These are phyloP conservation scores for Collybiopsis luxurians DNA, from an alignment of 768 basidiomycete genomes.

Conservation along the genomic window DNA sequence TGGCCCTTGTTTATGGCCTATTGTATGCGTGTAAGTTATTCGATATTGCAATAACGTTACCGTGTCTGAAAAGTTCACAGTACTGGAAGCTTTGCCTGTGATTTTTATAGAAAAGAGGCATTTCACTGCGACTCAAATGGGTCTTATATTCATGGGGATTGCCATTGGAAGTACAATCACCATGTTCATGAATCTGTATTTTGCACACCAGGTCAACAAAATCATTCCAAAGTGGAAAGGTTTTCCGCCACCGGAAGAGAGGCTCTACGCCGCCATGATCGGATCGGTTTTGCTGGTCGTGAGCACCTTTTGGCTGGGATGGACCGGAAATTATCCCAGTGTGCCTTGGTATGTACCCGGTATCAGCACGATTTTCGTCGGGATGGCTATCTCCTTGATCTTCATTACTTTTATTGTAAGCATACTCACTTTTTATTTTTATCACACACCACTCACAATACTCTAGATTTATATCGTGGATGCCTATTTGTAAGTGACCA, in stretches of 20 bases:
- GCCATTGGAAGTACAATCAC: conserved; percentile 32
- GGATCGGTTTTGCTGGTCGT: conserved; percentile 29
- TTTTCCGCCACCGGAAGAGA: conserved; percentile 37
- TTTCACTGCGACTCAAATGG: conserved; percentile 32
- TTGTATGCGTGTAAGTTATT: conserved; percentile 54
- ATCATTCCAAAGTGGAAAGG: conserved; percentile 35
- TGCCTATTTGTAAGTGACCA: conserved; percentile 54
- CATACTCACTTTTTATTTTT: conserved; percentile 43
- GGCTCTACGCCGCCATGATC: conserved; percentile 37
- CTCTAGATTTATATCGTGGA: conserved; percentile 65
- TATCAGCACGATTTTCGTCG: conserved; percentile 2
- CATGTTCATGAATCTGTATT: conserved; percentile 19
- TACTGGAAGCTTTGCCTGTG: conserved; percentile 36
- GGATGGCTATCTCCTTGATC: conserved; percentile 38
- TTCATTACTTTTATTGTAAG: conserved; percentile 62
- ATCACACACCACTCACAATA: conserved; percentile 21
- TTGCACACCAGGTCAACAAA: conserved; percentile 24
- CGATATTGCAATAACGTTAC: too few species aligned
- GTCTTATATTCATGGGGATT: conserved; percentile 40
- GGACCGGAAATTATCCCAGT: conserved; percentile 30
- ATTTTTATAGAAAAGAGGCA: conserved; percentile 32
- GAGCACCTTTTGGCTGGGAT: conserved; percentile 39
- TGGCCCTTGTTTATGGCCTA: conserved; percentile 45
- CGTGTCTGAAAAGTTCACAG: conserved; percentile 11
- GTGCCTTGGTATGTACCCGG: conserved; percentile 7